Evolutionary conservation across 176 grass and related monocot genomes (phyloP), one percentile per base, ranked within the genome.

Genomic region (Dendrocalamus sinicus): DNA sequence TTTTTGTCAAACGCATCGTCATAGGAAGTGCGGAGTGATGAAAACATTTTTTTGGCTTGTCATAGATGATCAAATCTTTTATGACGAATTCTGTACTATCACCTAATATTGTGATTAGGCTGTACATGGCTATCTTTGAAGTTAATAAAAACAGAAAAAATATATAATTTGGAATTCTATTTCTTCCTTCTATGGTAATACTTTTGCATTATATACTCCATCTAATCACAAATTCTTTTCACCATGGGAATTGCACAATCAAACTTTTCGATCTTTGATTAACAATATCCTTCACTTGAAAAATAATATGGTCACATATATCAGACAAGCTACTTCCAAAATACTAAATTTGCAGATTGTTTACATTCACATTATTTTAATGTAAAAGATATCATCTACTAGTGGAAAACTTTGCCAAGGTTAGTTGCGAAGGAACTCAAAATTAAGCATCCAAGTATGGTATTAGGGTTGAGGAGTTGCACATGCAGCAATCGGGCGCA

Each of bases 391-490:
- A n/a, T 26, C 70, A 72, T 72, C 6, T 39, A 68, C 28, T 16
- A 41, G 30, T 82, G 37, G 9, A 39, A 52, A 69, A 12, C 65
- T 81, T 81, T 62, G 53, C 16, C 51, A 72, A 15, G 68, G 17
- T 73, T 74, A 74, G 43, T 45, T 61, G 57, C 28, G 15, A 84
- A 75, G 43, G 17, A 52, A 65, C 23, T 11, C 4, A 4, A 3
- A 41, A 58, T 71, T 70, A 52, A 84, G 28, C 16, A 75, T 84
- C 45, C 12, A 75, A 75, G 43, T 47, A 45, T 48, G 43, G 58
- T 35, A 73, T 35, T 60, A 82, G 30, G 46, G 32, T 17, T 43
- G 50, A 73, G 16, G 67, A 47, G 48, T 55, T 15, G 2, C 65
- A 59, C 37, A 71, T 82, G 52, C 52, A 70, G 39, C n/a, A 46